Base-by-base conservation (phyloP, 306 rosid species). In the Styphnolobium japonicum region DNA sequence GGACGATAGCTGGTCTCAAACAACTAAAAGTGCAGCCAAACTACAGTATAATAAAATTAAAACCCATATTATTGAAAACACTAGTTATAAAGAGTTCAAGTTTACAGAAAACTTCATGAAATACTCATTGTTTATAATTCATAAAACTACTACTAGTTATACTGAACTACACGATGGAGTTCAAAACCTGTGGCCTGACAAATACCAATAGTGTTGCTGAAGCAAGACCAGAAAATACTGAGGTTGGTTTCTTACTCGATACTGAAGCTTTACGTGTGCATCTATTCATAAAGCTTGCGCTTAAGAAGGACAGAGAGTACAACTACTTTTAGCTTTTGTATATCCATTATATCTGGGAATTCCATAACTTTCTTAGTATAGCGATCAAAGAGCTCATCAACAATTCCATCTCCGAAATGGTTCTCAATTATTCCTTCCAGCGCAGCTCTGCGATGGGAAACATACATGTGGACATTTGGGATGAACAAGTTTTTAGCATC, bases 341-440 rank as follows among this genome's bases (percentile, higher is more conserved):
- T 0, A 27, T 82, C 46, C 74, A 71, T 19, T 25, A 77, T 37
- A 52, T 67, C 33, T 16, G 80, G 78, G 6, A 39, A 77, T 56
- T 73, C 39, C 36, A 23, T 18, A 70, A 83, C 66, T 83, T 77
- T 77, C 71, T 71, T 15, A 16, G 76, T 5, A 36, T 18, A 78
- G 9, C 76, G 80, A 71, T 64, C n/a, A 71, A 71, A 83, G 10
- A 83, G 70, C 22, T 83, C 80, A 53, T 71, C 82, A 27, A 63
- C 51, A 7, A 83, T 51, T 73, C 36, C 75, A 10, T 33, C 64
- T 10, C 86, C 86, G 14, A 83, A 83, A 48, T 83, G 86, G 2
- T 42, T 83, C 69, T 33, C 76, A 77, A 77, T 49, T 1, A 49
- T 23, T 45, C 70, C 83, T 77, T 71, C 83, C 1, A 77, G 49